phyloP scores from a whole-genome alignment of 345 rosid genomes.

The Lagerstroemia speciosa region DNA sequence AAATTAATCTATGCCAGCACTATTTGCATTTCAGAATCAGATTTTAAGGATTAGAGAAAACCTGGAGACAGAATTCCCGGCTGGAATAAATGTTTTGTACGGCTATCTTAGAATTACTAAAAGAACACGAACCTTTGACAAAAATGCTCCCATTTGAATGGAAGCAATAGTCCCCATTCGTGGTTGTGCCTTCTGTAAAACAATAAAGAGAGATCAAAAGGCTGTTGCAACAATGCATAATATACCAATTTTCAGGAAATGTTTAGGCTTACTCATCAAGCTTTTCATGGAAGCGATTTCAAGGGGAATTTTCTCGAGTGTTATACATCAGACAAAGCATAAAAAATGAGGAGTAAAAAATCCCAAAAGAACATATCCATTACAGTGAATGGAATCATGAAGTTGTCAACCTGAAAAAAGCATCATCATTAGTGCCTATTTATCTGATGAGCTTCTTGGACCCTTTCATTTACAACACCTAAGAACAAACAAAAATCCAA shows the following conservation, averaged over 20 bases:
- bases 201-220: background rate
- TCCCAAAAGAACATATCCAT: background rate
- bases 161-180: slow-evolving; percentile 90
- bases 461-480: slow-evolving; percentile 90
- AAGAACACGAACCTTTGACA: slow-evolving; percentile 79
- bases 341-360: background rate
- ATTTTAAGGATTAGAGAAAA: too few relatives aligned
- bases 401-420: slow-evolving; percentile 58
- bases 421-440: slow-evolving; percentile 77
- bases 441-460: slow-evolving; percentile 63
- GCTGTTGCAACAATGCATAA: background rate
- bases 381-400: background rate
- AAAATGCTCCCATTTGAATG: slow-evolving; percentile 96
- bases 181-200: slow-evolving; percentile 89
- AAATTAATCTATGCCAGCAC: too few relatives aligned
- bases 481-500: slow-evolving; percentile 16
- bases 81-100: too few relatives aligned
- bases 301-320: background rate
- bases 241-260: background rate
- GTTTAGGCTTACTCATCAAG: background rate
- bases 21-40: too few relatives aligned
- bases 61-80: too few relatives aligned
- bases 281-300: too few relatives aligned
- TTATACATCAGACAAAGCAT: background rate
- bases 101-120: too few relatives aligned